phyloP scores from a whole-genome alignment of 768 basidiomycete genomes.

The Rhizopogon vesiculosus region DNA sequence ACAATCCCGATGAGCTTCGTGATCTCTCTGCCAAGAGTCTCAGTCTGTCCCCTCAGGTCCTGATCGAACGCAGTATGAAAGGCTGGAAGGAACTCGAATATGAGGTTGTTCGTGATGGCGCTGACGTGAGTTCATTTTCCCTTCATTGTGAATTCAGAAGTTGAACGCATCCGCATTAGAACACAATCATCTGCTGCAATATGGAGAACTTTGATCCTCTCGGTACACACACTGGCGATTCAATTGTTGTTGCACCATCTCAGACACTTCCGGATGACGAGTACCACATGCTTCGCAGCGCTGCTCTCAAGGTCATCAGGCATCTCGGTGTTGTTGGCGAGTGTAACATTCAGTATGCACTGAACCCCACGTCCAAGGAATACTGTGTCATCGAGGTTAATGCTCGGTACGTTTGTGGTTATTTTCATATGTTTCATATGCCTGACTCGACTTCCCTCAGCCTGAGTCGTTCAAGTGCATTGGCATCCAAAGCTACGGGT shows the following conservation, averaged over 20 bases:
- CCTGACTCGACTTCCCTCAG: conserved; percentile 25
- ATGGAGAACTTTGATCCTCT: conserved; percentile 99
- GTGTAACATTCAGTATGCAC: conserved; percentile 98
- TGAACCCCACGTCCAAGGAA: conserved; percentile 88
- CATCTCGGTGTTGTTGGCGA: conserved; percentile 91
- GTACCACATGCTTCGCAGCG: conserved; percentile 98
- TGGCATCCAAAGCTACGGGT: conserved; percentile 98
- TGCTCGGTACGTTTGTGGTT: conserved; percentile 54
- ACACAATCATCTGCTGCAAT: conserved; percentile 99
- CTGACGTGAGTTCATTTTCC: conserved; percentile 64
- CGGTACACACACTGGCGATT: conserved; percentile 98
- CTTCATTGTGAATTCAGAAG: conserved; percentile 6
- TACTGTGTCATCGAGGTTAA: conserved; percentile 99
- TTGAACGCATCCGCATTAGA: conserved; percentile 40
- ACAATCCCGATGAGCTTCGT: conserved; percentile 89
- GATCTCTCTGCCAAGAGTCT: conserved; percentile 92
- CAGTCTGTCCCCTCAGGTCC: conserved; percentile 87
- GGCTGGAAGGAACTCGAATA: conserved; percentile 99
- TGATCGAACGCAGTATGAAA: conserved; percentile 97
- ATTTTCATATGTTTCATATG: neutral
- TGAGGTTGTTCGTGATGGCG: conserved; percentile 96
- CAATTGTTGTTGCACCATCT: conserved; percentile 97
- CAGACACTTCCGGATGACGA: conserved; percentile 97
- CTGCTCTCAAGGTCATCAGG: conserved; percentile 93
- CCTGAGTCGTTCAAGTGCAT: conserved; percentile 83